Base-by-base conservation (phyloP, 257 asterid species). In the Lycium barbarum region DNA sequence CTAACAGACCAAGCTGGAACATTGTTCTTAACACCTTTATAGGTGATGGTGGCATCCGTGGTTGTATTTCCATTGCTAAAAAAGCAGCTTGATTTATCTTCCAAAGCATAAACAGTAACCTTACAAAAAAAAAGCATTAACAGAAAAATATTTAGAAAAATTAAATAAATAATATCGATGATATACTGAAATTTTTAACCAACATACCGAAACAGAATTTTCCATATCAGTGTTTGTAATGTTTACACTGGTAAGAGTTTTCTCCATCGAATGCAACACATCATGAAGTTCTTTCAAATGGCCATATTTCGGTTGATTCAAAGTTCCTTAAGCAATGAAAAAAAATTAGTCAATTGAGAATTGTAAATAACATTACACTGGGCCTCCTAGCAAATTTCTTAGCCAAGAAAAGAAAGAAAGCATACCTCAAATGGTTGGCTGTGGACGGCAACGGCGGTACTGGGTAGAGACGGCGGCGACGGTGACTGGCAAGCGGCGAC, bases 251-350 rank as follows among this genome's bases (percentile, higher is more conserved):
- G 97, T 91, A 71, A 93, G 94, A 79, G 81, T 53, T 80, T 91
- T 87, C 88, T 93, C 98, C 6, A 95, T 72, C 1, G 94, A 91
- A 43, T 89, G 93, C 38, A 94, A 84, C 38, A 82, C 91, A 49
- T 88, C 85, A 51, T 95, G 98, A 45, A 95, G 98, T 88, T 93
- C 84, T 90, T 93, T 93, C 90, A 95, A 59, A 84, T 95, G 98
- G 2, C 98, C 97, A 81, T 91, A 94, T 70, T 95, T 95, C 2
- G 98, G 98, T 65, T 94, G 94, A 7, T 88, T 93, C 47, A 89
- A 22, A 83, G 76, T 65, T 3, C 98, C 98, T 94, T 8, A 17
- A 20, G 38, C 18, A 22, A 33, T n/a, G 9, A 9, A 38, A 7
- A 4, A 62, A 63, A 63, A n/a, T 63, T 63, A 20, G 4, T 9